phyloP scores from a whole-genome alignment of 495 filamentous ascomycete genomes.

The Penicillium lagena region DNA sequence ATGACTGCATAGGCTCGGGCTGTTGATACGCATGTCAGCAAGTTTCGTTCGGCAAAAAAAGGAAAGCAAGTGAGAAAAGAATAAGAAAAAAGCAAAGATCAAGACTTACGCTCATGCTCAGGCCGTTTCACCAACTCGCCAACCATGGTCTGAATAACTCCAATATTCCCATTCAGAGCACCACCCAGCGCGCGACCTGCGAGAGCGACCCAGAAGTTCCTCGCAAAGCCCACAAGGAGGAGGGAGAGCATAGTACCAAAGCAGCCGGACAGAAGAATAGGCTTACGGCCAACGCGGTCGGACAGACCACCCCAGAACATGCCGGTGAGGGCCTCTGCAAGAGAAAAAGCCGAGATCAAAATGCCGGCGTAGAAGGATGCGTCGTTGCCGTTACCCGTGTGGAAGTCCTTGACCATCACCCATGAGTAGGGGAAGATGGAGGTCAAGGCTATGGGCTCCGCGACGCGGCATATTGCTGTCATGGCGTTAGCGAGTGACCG shows the following conservation, averaged over 20 bases:
- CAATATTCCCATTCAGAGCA: conserved; percentile 79
- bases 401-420: conserved; percentile 68
- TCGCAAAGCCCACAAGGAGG: conserved; percentile 74
- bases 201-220: conserved; percentile 73
- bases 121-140: conserved; percentile 72
- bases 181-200: conserved; percentile 71
- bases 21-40: conserved; percentile 19
- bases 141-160: conserved; percentile 90
- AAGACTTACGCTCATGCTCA: conserved; percentile 71
- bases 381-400: conserved; percentile 59
- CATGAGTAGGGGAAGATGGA: conserved; percentile 87
- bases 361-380: conserved; percentile 81
- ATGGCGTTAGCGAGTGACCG: conserved; percentile 12
- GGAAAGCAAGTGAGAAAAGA: too few species aligned
- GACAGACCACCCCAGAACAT: conserved; percentile 82
- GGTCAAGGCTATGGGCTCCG: conserved; percentile 83
- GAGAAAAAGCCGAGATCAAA: conserved; percentile 76
- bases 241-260: conserved; percentile 73
- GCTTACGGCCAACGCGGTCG: conserved; percentile 78
- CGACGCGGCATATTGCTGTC: conserved; percentile 67
- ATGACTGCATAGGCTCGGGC: conserved; percentile 75
- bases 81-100: too few species aligned
- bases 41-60: not conserved
- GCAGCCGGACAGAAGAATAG: conserved; percentile 72
- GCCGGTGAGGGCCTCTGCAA: conserved; percentile 74